Conservation (phyloP, 2,329 filamentous ascomycete species). For the Sporothrix mexicana region DNA sequence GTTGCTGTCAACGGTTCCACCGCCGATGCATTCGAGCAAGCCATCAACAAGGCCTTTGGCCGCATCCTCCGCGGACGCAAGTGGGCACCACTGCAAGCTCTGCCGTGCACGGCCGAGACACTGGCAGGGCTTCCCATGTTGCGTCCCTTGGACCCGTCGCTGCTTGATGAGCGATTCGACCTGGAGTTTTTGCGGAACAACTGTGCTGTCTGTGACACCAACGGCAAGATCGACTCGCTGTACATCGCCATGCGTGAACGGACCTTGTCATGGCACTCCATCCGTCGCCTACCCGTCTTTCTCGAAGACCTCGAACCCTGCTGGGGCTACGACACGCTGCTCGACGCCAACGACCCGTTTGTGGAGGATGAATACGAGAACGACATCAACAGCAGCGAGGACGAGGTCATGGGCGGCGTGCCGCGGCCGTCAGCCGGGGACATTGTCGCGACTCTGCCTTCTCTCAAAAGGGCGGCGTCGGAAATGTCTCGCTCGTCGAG, state of each 20-base stretch:
- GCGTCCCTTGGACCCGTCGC: constrained; percentile 54
- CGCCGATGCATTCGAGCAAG: constrained; percentile 55
- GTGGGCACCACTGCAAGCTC: constrained; percentile 65
- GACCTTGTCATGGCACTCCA: constrained; percentile 61
- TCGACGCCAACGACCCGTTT: constrained; percentile 49
- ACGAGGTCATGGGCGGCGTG: constrained; percentile 33
- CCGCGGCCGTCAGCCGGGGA: constrained; percentile 54
- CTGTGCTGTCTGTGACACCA: constrained; percentile 61
- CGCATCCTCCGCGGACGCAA: constrained; percentile 55
- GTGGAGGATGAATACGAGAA: constrained; percentile 28
- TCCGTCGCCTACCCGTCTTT: constrained; percentile 56
- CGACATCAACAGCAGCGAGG: constrained; percentile 35
- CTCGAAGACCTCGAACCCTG: constrained; percentile 60
- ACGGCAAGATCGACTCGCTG: constrained; percentile 62
- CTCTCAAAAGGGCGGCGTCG: constrained; percentile 58
- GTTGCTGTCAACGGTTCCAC: constrained; percentile 59
- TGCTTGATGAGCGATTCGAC: constrained; percentile 54
- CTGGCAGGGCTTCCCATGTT: constrained; percentile 65
- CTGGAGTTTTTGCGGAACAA: constrained; percentile 58
- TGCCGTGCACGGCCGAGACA: constrained; percentile 61
- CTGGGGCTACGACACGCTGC: constrained; percentile 58
- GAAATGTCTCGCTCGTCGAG: constrained; percentile 59
- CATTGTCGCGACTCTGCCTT: constrained; percentile 49
- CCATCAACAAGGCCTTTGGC: constrained; percentile 57
- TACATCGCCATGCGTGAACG: constrained; percentile 64